A percentile compares a stretch with the other conserved stretches of the same genome.
These are phyloP conservation scores for Jaltomata sinuosa DNA, from an alignment of 257 asterid genomes.

Conservation along the genomic window DNA sequence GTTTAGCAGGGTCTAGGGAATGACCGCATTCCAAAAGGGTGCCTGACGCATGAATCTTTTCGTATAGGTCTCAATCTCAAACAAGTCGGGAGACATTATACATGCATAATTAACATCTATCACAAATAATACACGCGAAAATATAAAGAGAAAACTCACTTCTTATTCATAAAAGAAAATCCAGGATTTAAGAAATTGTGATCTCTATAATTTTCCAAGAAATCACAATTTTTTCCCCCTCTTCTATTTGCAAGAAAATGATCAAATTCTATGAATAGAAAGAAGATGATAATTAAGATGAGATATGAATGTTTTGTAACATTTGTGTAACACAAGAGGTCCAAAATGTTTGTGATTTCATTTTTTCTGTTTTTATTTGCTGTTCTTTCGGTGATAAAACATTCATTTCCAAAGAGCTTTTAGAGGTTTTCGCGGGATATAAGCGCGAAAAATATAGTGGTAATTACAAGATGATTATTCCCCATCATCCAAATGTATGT, in stretches of 20 bases:
- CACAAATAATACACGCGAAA: neutral
- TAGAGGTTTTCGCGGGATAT: neutral
- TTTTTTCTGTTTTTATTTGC: slow-evolving; percentile 2
- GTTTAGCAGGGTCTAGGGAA: neutral
- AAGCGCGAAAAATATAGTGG: neutral
- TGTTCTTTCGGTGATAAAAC: neutral
- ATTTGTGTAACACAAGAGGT: neutral
- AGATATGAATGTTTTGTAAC: neutral
- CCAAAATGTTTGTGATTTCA: neutral
- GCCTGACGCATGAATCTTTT: neutral
- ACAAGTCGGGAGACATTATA: neutral
- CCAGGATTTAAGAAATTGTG: neutral
- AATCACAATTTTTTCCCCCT: neutral
- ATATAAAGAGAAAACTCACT: neutral
- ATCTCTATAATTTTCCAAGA: neutral
- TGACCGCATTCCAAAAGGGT: neutral
- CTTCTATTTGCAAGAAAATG: neutral
- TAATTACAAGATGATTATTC: neutral
- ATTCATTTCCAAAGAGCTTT: neutral
- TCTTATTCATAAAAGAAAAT: neutral
- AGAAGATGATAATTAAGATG: neutral
- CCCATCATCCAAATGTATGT: neutral
- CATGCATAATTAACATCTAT: neutral
- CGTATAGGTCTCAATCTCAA: neutral
- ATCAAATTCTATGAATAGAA: neutral